Conservation (phyloP, 371 early-diverging fungal genomes). For the Actinomortierella ambigua region DNA sequence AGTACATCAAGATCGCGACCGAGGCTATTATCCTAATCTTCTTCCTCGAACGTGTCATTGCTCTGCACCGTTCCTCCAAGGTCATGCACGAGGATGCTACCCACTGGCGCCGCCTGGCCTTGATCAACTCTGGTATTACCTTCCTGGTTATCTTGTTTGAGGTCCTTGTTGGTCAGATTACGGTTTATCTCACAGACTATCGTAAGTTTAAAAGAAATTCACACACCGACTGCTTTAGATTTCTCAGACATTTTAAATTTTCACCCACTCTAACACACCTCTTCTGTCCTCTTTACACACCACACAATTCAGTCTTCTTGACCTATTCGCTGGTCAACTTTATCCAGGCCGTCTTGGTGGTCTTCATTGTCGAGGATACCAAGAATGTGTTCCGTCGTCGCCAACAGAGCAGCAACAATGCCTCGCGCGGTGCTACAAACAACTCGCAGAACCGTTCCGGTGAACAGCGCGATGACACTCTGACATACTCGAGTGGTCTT, state of each 20-base stretch:
- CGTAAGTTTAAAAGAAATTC: constrained; percentile 12
- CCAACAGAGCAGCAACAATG: constrained; percentile 15
- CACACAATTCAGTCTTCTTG: constrained; percentile 35
- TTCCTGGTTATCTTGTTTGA: constrained; percentile 44
- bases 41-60: constrained; percentile 43
- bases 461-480: constrained; percentile 12
- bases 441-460: no score
- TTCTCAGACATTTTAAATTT: not conserved
- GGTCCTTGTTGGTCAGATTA: constrained; percentile 40
- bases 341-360: constrained; percentile 34
- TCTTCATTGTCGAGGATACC: constrained; percentile 42
- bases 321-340: constrained; percentile 39
- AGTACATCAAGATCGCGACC: constrained; percentile 43
- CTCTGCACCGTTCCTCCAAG: constrained; percentile 21
- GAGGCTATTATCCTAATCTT: constrained; percentile 33
- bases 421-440: constrained; percentile 4
- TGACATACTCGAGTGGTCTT: constrained; percentile 1
- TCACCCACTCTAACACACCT: not conserved
- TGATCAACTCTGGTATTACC: constrained; percentile 42
- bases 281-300: no score
- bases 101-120: constrained; percentile 42
- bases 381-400: constrained; percentile 35
- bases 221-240: not conserved
- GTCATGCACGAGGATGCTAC: constrained; percentile 6
- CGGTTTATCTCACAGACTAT: constrained; percentile 29